Percentiles rank a stretch among this genome's conserved stretches.
phyloP scores from a whole-genome alignment of 352 stramenopile species.

The Sclerospora graminicola region DNA sequence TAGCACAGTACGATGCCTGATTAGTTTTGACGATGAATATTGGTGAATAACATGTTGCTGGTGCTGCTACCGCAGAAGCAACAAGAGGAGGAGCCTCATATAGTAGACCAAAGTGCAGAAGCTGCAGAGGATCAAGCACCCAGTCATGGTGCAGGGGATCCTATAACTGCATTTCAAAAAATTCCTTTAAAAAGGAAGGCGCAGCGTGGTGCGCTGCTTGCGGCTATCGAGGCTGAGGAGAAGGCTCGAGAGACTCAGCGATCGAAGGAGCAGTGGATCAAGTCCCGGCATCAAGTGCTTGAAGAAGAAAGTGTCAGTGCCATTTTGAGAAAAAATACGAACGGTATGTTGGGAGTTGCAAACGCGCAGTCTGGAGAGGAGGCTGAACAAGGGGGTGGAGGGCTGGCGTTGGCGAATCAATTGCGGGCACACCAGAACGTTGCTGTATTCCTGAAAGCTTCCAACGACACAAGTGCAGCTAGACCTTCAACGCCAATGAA shows the following conservation, averaged over 20 bases:
- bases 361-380: conserved; percentile 1
- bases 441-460: conserved; percentile 15
- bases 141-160: not conserved
- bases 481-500: conserved; percentile 3
- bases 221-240: conserved; percentile 44
- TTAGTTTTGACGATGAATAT: not conserved
- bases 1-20: conserved; percentile 6
- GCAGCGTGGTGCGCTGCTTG: conserved; percentile 28
- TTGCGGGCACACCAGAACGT: conserved; percentile 23
- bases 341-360: conserved; percentile 28
- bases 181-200: conserved; percentile 3
- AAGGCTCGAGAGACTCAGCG: conserved; percentile 39
- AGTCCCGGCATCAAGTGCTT: conserved; percentile 42
- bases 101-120: conserved; percentile 10
- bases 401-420: conserved; percentile 20
- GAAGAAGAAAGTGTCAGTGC: conserved; percentile 51
- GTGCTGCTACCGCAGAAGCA: conserved; percentile 1
- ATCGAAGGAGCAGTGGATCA: conserved; percentile 50
- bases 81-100: not conserved
- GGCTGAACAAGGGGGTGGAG: conserved; percentile 10
- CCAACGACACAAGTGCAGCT: conserved; percentile 3
- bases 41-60: not conserved
- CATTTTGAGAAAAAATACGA: conserved; percentile 27
- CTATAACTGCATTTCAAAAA: not conserved
- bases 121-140: conserved; percentile 1